These are phyloP conservation scores for Mimosa pudica DNA, from an alignment of 306 rosid species.

Conservation along the genomic window DNA sequence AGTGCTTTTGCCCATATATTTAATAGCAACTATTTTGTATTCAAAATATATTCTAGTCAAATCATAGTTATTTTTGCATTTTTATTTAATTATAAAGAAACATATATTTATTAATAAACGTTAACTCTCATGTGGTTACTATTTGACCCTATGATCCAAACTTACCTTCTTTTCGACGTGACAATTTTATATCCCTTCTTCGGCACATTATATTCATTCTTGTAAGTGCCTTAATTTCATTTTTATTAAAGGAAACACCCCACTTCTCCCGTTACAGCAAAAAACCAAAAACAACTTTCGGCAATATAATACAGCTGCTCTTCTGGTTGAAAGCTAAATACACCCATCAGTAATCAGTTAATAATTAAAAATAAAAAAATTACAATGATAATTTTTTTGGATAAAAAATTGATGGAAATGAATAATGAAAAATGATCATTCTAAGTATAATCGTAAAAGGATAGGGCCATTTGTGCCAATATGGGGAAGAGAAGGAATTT, in stretches of 20 bases:
- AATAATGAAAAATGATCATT: background rate
- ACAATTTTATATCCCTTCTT: background rate
- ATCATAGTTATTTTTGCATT: too few species aligned
- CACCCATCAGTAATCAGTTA: background rate
- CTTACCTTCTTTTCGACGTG: too few species aligned
- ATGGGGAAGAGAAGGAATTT: too few species aligned
- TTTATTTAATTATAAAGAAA: too few species aligned
- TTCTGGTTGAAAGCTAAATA: background rate
- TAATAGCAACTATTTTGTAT: too few species aligned
- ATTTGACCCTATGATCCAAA: too few species aligned
- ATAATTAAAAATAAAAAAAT: background rate
- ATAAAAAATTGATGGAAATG: background rate
- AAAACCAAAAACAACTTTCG: too few species aligned
- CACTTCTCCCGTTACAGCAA: background rate
- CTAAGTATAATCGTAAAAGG: background rate
- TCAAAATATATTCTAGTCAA: too few species aligned
- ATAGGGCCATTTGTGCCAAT: constrained; percentile 47
- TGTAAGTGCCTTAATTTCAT: background rate
- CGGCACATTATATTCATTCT: background rate
- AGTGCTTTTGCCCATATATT: too few species aligned
- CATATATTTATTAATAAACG: too few species aligned
- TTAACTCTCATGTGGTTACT: too few species aligned
- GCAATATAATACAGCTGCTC: background rate
- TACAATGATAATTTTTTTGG: too few species aligned
- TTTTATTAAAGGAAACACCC: background rate